phyloP scores from a whole-genome alignment of 2,329 filamentous ascomycete species.

The Pseudogymnoascus sp. region DNA sequence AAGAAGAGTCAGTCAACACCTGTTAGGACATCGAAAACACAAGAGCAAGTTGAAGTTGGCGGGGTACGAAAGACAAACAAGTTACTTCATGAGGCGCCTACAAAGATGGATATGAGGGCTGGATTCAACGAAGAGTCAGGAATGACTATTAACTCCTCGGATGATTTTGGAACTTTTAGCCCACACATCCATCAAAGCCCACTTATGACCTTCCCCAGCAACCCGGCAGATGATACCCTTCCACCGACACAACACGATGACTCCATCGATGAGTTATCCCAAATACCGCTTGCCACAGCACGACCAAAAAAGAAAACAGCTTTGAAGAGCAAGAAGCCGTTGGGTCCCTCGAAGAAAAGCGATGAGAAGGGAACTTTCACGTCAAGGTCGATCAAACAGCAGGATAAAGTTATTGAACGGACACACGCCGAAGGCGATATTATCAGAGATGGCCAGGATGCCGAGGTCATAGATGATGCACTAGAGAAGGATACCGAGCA shows the following conservation, averaged over 20 bases:
- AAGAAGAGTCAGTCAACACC: background rate
- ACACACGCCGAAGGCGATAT: background rate
- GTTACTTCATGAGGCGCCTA: background rate
- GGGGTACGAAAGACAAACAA: background rate
- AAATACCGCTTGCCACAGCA: background rate
- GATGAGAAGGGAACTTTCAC: background rate
- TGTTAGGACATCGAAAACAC: background rate
- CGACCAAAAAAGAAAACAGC: background rate
- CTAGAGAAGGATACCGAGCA: background rate
- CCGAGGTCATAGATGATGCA: background rate
- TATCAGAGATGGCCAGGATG: background rate
- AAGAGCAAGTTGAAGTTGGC: background rate
- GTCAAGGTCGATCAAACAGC: background rate
- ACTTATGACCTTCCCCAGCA: background rate
- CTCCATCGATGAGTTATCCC: background rate
- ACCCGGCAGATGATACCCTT: background rate
- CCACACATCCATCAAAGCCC: background rate
- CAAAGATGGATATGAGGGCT: background rate
- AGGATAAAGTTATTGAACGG: background rate
- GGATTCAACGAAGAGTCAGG: background rate
- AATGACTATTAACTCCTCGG: background rate
- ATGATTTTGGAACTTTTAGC: background rate
- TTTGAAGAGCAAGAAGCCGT: background rate
- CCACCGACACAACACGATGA: background rate
- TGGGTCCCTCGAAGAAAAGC: background rate